These are phyloP conservation scores for Ulota crispa DNA, from an alignment of 225 moss, liverwort and hornwort species.

Conservation along the genomic window DNA sequence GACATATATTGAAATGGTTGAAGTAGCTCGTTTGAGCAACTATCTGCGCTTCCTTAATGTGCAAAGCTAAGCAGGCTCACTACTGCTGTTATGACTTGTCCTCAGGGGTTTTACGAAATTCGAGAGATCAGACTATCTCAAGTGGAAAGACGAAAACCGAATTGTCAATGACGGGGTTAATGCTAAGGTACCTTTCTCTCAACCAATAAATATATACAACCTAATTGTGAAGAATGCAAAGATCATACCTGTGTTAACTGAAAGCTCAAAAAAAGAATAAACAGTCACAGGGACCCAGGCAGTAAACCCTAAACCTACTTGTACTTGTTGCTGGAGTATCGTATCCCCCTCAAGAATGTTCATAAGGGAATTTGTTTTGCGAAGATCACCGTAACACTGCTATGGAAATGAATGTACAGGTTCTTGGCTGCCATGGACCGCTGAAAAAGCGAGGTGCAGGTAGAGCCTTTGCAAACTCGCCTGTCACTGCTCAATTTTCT, in stretches of 20 bases:
- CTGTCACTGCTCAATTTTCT: conserved; percentile 24
- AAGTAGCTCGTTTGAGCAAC: background rate
- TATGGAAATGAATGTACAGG: conserved; percentile 22
- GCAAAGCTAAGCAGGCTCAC: background rate
- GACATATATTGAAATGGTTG: background rate
- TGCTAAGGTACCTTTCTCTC: conserved; percentile 35
- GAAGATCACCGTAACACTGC: background rate
- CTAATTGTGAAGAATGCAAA: background rate
- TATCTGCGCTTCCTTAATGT: background rate
- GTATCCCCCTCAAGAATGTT: background rate
- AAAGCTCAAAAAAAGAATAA: background rate
- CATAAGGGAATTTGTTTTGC: background rate
- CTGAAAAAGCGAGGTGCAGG: conserved; percentile 27
- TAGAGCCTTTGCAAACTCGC: conserved; percentile 37
- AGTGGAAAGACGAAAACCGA: conserved; percentile 67
- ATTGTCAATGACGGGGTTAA: conserved; percentile 56
- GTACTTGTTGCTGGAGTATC: background rate
- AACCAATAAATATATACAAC: background rate
- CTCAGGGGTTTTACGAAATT: conserved; percentile 62
- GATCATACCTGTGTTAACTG: background rate
- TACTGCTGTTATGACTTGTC: background rate
- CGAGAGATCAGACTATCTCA: conserved; percentile 43
- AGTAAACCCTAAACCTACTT: too few relatives aligned
- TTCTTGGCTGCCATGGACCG: conserved; percentile 57
- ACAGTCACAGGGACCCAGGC: accelerated